Base-by-base conservation (phyloP, 2,329 filamentous ascomycete species). In the Talaromyces sp. region DNA sequence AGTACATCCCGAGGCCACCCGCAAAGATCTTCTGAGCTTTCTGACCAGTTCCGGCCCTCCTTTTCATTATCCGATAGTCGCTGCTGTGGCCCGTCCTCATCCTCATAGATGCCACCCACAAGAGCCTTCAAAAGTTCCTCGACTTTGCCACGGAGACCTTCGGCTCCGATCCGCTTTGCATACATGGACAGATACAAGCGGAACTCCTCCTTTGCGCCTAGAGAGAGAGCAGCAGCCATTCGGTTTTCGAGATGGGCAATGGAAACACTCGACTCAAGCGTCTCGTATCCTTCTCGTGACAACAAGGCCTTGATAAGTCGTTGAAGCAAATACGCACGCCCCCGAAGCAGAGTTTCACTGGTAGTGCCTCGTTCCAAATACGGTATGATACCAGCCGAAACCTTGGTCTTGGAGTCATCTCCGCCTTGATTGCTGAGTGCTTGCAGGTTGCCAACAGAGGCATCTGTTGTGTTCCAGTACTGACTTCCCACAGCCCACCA, bases 401-500 rank as follows among this genome's bases (percentile, higher is more conserved):
- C 84, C 28, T 62, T 62, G 0, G 85, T 77, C 63, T 79, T 81
- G 9, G 79, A 68, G n/a, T 79, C 75, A 9, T 79, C 76, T 47
- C 81, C 80, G 2, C 86, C 81, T 0, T 88, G 86, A 8, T 88
- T 83, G 10, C 87, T 86, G 1, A 87, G 88, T 55, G 90, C 87
- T 66, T 92, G 88, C 42, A 96, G 77, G 57, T 92, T 90, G 55
- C 90, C 88, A 58, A 96, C 87, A 0, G 92, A 92, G 1, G 92
- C 92, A 70, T 97, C 95, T 58, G 92, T 96, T 0, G 92, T 96
- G 75, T 99, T 98, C 96, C 95, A 99, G 74, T 99, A 99, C 73
- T 99, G 95, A 68, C 91, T 96, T 19, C 93, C 93, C 0, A 98
- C 92, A 0, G 93, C 93, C 92, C 95, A 99, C 95, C 95, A 99